A percentile compares a stretch with the other conserved stretches of the same genome.
These are phyloP conservation scores for Barnettozyma botsteinii DNA, from an alignment of 805 yeast species.

Conservation along the genomic window DNA sequence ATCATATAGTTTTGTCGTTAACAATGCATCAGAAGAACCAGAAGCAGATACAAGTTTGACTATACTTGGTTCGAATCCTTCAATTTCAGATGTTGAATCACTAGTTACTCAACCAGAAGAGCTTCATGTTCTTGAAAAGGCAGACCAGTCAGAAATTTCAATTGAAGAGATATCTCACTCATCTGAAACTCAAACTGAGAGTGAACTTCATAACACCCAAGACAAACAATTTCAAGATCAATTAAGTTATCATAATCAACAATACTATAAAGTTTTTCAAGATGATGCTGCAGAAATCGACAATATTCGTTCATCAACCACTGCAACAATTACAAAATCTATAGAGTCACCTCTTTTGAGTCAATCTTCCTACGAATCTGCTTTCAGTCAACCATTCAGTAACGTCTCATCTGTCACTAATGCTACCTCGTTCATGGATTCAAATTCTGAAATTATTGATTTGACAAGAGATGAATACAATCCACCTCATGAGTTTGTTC, in stretches of 20 bases:
- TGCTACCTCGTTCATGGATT: conserved; percentile 6
- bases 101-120: too few species aligned
- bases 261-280: conserved; percentile 13
- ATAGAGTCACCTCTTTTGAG: conserved; percentile 15
- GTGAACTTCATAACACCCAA: too few species aligned
- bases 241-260: conserved; percentile 15
- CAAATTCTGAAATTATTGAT: conserved; percentile 9
- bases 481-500: background rate
- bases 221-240: conserved; percentile 2
- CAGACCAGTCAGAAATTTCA: too few species aligned
- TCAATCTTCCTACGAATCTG: conserved; percentile 24
- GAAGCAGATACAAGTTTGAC: too few species aligned
- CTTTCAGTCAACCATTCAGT: conserved; percentile 22
- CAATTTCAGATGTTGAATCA: too few species aligned
- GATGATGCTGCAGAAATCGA: conserved; percentile 20
- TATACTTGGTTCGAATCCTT: too few species aligned
- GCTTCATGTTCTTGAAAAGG: too few species aligned
- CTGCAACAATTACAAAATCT: conserved; percentile 1
- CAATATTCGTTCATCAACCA: conserved; percentile 9
- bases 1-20: background rate
- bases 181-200: too few species aligned
- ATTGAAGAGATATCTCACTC: too few species aligned
- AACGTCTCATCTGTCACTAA: conserved; percentile 11
- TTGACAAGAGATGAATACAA: conserved; percentile 11
- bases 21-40: too few species aligned